Conservation (phyloP, 495 filamentous ascomycete species). For the Podospora pseudocomata region DNA sequence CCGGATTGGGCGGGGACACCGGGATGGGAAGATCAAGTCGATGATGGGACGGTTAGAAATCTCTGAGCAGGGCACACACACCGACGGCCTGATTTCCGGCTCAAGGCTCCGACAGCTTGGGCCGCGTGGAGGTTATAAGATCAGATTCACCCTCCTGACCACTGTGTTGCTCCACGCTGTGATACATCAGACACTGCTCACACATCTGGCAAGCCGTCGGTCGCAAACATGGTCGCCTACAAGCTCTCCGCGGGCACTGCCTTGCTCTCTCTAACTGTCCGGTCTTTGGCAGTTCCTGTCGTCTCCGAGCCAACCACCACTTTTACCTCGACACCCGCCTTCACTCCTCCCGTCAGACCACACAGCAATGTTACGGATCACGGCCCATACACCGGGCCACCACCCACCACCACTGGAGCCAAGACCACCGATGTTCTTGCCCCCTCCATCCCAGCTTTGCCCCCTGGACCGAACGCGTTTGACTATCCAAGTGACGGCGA, state of each 20-base stretch:
- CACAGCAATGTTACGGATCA: slow-evolving; percentile 46
- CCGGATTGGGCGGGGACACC: not conserved
- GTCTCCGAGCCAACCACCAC: slow-evolving; percentile 38
- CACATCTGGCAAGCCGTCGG: not conserved
- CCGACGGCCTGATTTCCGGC: not conserved
- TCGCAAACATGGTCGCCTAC: slow-evolving; percentile 15
- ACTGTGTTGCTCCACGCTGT: not conserved
- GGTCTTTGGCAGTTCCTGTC: slow-evolving; percentile 31
- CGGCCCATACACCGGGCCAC: slow-evolving; percentile 56
- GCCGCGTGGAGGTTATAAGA: not conserved
- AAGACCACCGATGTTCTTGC: slow-evolving; percentile 48
- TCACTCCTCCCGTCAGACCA: slow-evolving; percentile 25
- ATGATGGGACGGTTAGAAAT: not conserved
- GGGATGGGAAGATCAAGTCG: not conserved
- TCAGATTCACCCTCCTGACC: not conserved
- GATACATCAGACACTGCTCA: not conserved
- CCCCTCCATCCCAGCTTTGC: slow-evolving; percentile 46
- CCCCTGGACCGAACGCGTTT: slow-evolving; percentile 49
- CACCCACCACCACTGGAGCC: slow-evolving; percentile 57
- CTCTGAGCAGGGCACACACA: not conserved
- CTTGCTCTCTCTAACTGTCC: slow-evolving; percentile 23
- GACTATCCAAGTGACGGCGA: slow-evolving; percentile 68
- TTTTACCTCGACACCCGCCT: slow-evolving; percentile 23
- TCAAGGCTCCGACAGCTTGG: not conserved
- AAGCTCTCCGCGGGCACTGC: slow-evolving; percentile 17